These are phyloP conservation scores for Venturia pyrina DNA, from an alignment of 2,329 filamentous ascomycete species.

Conservation along the genomic window DNA sequence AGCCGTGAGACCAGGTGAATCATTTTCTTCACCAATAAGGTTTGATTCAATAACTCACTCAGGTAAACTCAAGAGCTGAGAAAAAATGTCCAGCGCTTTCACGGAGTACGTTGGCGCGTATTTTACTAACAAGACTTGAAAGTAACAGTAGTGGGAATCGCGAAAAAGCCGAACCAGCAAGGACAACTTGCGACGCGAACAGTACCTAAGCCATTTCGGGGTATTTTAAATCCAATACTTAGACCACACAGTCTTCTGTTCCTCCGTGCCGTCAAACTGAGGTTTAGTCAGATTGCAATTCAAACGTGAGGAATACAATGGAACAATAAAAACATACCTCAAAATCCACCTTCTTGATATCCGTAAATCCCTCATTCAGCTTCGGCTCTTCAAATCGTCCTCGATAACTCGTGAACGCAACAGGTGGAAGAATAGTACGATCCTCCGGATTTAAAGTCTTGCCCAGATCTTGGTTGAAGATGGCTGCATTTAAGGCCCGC, in stretches of 20 bases:
- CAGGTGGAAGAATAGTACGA: constrained; percentile 59
- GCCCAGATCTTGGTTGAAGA: constrained; percentile 10
- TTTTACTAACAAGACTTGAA: too few species aligned
- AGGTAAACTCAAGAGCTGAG: too few species aligned
- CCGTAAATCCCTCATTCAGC: constrained; percentile 69
- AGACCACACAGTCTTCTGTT: constrained; percentile 62
- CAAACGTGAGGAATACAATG: neutral
- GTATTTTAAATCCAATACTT: constrained; percentile 59
- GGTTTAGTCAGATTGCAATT: neutral
- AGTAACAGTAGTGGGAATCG: too few species aligned
- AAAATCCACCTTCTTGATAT: constrained; percentile 69
- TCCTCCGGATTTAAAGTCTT: constrained; percentile 67
- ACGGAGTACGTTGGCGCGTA: too few species aligned
- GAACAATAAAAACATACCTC: constrained; percentile 33
- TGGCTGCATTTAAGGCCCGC: constrained; percentile 49
- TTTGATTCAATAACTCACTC: too few species aligned
- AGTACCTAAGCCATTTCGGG: too few species aligned
- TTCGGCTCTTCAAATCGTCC: constrained; percentile 65
- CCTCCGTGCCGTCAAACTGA: constrained; percentile 56
- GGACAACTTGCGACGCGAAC: too few species aligned
- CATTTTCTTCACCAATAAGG: too few species aligned
- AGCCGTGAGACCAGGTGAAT: too few species aligned
- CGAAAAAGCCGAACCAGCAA: too few species aligned
- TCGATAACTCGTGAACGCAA: constrained; percentile 71
- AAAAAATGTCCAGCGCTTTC: too few species aligned